Percentiles rank a stretch among this genome's conserved stretches.
Conservation (phyloP, 257 asterid genomes). For the Solanum piurae region DNA sequence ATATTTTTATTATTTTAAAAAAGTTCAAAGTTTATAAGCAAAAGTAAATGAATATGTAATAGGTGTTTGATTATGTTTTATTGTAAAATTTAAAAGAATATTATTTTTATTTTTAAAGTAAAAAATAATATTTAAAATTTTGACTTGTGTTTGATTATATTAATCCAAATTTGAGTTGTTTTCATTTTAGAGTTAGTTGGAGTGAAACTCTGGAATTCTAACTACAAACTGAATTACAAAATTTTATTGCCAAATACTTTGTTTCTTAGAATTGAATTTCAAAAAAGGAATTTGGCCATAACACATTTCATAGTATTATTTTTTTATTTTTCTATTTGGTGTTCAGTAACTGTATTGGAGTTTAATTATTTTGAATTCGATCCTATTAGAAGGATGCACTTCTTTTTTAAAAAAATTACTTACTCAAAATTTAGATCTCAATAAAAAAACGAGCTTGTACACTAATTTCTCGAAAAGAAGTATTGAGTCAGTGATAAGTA, state of each 20-base stretch:
- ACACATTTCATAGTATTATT: too few relatives aligned
- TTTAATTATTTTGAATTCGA: too few relatives aligned
- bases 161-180: not conserved
- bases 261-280: not conserved
- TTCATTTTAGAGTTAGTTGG: not conserved
- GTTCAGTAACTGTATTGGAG: too few relatives aligned
- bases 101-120: too few relatives aligned
- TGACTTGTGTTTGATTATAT: not conserved
- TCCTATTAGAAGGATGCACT: too few relatives aligned
- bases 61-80: not conserved
- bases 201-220: not conserved
- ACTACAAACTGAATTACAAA: not conserved
- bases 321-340: too few relatives aligned
- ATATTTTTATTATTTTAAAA: too few relatives aligned
- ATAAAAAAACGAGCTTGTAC: too few relatives aligned
- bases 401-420: accelerated
- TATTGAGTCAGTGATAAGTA: not conserved
- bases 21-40: not conserved
- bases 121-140: too few relatives aligned
- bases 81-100: too few relatives aligned
- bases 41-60: not conserved
- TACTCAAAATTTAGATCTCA: accelerated
- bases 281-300: not conserved
- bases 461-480: too few relatives aligned
- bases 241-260: not conserved